Conservation (phyloP, 179 eudicot genomes). For the Dionaea muscipula region DNA sequence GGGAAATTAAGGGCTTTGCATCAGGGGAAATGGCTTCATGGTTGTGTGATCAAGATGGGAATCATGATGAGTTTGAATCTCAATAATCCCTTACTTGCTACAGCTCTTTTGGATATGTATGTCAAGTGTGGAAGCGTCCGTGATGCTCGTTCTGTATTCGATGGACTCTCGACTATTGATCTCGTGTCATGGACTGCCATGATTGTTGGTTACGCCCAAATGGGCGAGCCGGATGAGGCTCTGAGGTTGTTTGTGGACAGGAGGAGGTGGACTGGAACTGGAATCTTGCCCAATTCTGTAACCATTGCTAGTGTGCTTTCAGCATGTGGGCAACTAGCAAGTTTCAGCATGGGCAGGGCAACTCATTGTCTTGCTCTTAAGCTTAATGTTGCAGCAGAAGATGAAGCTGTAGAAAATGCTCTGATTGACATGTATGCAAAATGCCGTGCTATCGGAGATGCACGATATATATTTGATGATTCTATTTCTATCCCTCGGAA, state of each 20-base stretch:
- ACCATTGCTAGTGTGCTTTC: conserved; percentile 59
- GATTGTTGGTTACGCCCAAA: conserved; percentile 68
- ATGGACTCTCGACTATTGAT: conserved; percentile 31
- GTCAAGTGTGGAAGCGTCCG: conserved; percentile 39
- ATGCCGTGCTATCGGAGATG: conserved; percentile 36
- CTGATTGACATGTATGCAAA: conserved; percentile 79
- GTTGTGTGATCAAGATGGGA: conserved; percentile 54
- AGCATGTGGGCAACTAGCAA: conserved; percentile 45
- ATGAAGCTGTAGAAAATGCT: conserved; percentile 48
- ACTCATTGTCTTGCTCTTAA: conserved; percentile 44
- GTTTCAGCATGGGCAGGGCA: conserved; percentile 36
- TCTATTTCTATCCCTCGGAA: conserved; percentile 27
- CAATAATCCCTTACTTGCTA: conserved; percentile 40
- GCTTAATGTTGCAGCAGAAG: conserved; percentile 47
- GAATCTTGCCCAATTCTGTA: conserved; percentile 38
- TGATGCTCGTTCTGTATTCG: conserved; percentile 49
- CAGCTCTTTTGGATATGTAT: conserved; percentile 67
- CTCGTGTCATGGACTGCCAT: conserved; percentile 75
- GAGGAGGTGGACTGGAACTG: conserved; percentile 22
- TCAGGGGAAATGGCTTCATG: conserved; percentile 92
- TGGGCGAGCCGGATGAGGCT: conserved; percentile 41
- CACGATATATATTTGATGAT: conserved; percentile 46
- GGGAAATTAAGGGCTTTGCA: conserved; percentile 63
- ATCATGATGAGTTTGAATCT: conserved; percentile 27
- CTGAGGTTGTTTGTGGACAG: conserved; percentile 42